Evolutionary conservation across 805 yeast species (phyloP).

Genomic region (Suhomyces emberorum): DNA sequence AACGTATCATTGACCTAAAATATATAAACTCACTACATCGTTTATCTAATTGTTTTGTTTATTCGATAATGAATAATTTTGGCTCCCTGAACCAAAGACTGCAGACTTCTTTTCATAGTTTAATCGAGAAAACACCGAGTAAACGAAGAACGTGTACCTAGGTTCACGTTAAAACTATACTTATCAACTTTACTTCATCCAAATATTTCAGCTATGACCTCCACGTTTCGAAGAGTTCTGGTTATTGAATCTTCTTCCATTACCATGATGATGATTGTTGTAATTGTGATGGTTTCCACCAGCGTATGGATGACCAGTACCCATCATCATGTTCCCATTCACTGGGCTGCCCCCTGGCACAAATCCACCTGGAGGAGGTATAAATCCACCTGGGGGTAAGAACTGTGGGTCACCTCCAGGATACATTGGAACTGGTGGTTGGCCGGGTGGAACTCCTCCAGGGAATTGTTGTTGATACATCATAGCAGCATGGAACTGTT

Average conservation of each 20-base stretch:
- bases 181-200: too few species aligned
- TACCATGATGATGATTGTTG: conserved; percentile 8
- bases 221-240: conserved; percentile 10
- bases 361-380: conserved; percentile 31
- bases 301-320: conserved; percentile 11
- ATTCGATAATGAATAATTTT: too few species aligned
- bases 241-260: conserved; percentile 12
- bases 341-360: conserved; percentile 27
- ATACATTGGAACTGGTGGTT: conserved; percentile 33
- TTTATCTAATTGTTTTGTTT: too few species aligned
- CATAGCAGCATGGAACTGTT: conserved; percentile 37
- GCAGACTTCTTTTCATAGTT: too few species aligned
- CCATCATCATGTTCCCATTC: conserved; percentile 23
- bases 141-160: too few species aligned
- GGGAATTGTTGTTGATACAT: conserved; percentile 35
- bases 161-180: too few species aligned
- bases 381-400: conserved; percentile 34
- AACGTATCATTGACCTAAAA: too few species aligned
- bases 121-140: too few species aligned
- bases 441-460: conserved; percentile 31
- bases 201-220: conserved; percentile 9
- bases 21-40: too few species aligned
- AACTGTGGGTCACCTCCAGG: conserved; percentile 31
- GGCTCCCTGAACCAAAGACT: too few species aligned
- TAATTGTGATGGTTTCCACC: conserved; percentile 6